Percentiles rank a stretch among this genome's conserved stretches.
phyloP scores from a whole-genome alignment of 352 stramenopile genomes.

The Phytopythium ostracodes region DNA sequence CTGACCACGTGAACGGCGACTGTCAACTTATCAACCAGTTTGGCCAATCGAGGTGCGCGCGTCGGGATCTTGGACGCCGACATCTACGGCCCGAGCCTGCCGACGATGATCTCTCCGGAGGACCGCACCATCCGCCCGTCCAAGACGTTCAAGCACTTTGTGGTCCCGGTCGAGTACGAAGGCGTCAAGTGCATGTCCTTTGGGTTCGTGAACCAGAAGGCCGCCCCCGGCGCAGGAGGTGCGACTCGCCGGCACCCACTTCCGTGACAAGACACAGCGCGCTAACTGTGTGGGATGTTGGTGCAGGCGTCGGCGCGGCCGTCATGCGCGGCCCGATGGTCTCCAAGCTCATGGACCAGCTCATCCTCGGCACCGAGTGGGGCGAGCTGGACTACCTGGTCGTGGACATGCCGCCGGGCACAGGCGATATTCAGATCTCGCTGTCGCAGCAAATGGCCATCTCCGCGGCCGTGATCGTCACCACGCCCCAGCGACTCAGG shows the following conservation, averaged over 20 bases:
- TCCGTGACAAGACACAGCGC: not conserved
- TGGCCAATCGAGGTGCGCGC: slow-evolving; percentile 85
- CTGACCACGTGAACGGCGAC: not conserved
- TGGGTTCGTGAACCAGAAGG: slow-evolving; percentile 88
- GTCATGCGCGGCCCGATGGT: slow-evolving; percentile 98
- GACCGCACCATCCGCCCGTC: slow-evolving; percentile 71
- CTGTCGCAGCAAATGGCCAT: slow-evolving; percentile 97
- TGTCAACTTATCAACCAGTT: slow-evolving; percentile 19
- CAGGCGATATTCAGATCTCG: slow-evolving; percentile 99
- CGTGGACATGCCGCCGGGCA: slow-evolving; percentile 99
- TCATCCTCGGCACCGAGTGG: slow-evolving; percentile 96
- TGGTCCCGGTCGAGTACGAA: slow-evolving; percentile 82
- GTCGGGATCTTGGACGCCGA: slow-evolving; percentile 99
- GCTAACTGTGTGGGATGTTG: not conserved
- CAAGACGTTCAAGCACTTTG: slow-evolving; percentile 63
- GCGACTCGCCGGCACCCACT: not conserved
- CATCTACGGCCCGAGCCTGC: slow-evolving; percentile 98
- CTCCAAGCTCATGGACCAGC: slow-evolving; percentile 96
- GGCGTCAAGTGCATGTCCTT: slow-evolving; percentile 93
- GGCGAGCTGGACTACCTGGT: slow-evolving; percentile 99
- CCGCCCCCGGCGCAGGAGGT: slow-evolving; percentile 71
- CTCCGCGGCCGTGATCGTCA: slow-evolving; percentile 98
- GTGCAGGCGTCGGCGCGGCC: slow-evolving; percentile 68
- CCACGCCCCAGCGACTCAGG: slow-evolving; percentile 96
- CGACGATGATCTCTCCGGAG: slow-evolving; percentile 91